Percentiles rank a stretch among this genome's conserved stretches.
Evolutionary conservation across 441 rosid species (phyloP).

Genomic region (Erodium moschatum): DNA sequence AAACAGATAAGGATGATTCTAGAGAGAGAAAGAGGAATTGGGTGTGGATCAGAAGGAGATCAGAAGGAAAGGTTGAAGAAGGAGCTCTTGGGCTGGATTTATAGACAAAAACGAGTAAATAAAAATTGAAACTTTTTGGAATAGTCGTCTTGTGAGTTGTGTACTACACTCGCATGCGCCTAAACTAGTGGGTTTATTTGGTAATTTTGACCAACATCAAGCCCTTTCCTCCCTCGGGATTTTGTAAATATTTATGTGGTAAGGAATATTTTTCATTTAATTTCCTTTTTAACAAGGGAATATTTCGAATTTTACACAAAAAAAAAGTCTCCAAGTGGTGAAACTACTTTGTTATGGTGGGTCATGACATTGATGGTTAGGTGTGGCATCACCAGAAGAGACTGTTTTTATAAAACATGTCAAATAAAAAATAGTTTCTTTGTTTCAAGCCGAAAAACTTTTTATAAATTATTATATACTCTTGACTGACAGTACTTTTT

Average conservation of each 20-base stretch:
- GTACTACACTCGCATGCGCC: not conserved
- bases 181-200: not conserved
- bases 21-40: not conserved
- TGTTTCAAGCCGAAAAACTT: too few relatives aligned
- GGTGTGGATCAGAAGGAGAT: not conserved
- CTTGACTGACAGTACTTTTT: too few relatives aligned
- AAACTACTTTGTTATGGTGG: not conserved
- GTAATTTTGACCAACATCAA: not conserved
- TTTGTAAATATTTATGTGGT: not conserved
- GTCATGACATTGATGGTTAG: not conserved
- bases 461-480: too few relatives aligned
- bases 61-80: not conserved
- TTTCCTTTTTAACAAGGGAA: not conserved
- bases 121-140: not conserved
- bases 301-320: too few relatives aligned
- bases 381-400: conserved; percentile 1
- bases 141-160: not conserved
- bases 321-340: not conserved
- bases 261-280: not conserved
- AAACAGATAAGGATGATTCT: not conserved
- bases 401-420: not conserved
- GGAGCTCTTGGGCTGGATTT: conserved; percentile 1
- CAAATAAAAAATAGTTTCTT: not conserved
- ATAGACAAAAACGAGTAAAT: not conserved
- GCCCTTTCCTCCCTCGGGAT: not conserved